A percentile compares a stretch with the other conserved stretches of the same genome.
Evolutionary conservation across 352 stramenopile species (phyloP).

Genomic region (Globisporangium iwayamae): DNA sequence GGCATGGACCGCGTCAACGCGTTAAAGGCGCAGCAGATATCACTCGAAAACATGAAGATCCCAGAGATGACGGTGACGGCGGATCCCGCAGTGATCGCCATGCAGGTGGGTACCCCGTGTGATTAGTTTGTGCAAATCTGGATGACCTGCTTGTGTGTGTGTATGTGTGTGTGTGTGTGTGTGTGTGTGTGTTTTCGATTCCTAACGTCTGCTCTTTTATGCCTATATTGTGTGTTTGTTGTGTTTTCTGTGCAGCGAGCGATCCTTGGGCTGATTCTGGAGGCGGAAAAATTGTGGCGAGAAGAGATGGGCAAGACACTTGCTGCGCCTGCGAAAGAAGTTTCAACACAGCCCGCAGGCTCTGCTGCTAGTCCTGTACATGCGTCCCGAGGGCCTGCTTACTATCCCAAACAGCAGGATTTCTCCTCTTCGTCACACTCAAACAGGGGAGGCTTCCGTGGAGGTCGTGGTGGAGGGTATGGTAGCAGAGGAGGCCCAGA

Average conservation of each 20-base stretch:
- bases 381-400: background rate
- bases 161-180: no score
- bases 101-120: slow-evolving; percentile 36
- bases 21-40: slow-evolving; percentile 66
- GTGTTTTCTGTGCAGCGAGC: slow-evolving; percentile 36
- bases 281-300: slow-evolving; percentile 64
- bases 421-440: slow-evolving; percentile 8
- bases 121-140: background rate
- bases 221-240: slow-evolving; percentile 2
- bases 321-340: slow-evolving; percentile 5
- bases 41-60: slow-evolving; percentile 69
- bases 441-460: slow-evolving; percentile 12
- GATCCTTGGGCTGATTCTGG: slow-evolving; percentile 64
- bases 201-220: background rate
- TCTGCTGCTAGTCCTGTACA: background rate
- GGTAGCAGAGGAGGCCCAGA: slow-evolving; percentile 9
- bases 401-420: slow-evolving; percentile 6
- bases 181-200: background rate
- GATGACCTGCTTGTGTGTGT: background rate
- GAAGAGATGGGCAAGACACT: slow-evolving; percentile 35
- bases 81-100: slow-evolving; percentile 34
- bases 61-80: slow-evolving; percentile 60
- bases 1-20: slow-evolving; percentile 59
- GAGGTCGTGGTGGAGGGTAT: slow-evolving; percentile 8
- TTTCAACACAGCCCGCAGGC: background rate